These are phyloP conservation scores for Cicer pinnatifidum DNA, from an alignment of 306 rosid species.

Conservation along the genomic window DNA sequence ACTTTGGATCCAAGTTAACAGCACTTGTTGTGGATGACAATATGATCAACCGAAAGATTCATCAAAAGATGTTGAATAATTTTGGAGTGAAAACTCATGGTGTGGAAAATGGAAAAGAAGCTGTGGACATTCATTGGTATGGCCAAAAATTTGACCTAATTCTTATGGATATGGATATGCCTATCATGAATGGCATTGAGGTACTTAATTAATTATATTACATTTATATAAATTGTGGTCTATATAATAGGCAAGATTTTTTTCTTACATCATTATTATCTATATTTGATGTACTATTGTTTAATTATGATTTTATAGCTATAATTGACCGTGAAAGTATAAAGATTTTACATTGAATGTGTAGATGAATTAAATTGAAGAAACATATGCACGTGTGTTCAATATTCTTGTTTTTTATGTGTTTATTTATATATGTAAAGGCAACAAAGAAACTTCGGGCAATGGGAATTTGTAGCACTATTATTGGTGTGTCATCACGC, in stretches of 20 bases:
- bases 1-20: slow-evolving; percentile 37
- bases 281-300: too few relatives aligned
- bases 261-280: too few relatives aligned
- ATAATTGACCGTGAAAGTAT: too few relatives aligned
- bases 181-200: slow-evolving; percentile 87
- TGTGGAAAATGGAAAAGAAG: slow-evolving; percentile 77
- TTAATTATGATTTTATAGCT: too few relatives aligned
- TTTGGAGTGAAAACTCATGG: slow-evolving; percentile 60
- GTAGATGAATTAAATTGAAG: too few relatives aligned
- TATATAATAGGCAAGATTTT: neutral
- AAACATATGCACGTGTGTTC: too few relatives aligned
- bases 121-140: slow-evolving; percentile 62
- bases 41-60: slow-evolving; percentile 52
- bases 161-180: slow-evolving; percentile 93
- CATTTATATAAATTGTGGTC: neutral
- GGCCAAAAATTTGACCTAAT: slow-evolving; percentile 75
- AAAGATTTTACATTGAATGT: too few relatives aligned
- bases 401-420: neutral
- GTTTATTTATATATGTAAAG: slow-evolving; percentile 39
- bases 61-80: slow-evolving; percentile 53
- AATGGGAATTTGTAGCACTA: slow-evolving; percentile 71
- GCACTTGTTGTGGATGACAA: slow-evolving; percentile 83
- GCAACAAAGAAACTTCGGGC: slow-evolving; percentile 73
- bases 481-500: slow-evolving; percentile 73
- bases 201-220: slow-evolving; percentile 39